Conservation (phyloP, 305 asterid genomes). For the Fraxinus greggii region DNA sequence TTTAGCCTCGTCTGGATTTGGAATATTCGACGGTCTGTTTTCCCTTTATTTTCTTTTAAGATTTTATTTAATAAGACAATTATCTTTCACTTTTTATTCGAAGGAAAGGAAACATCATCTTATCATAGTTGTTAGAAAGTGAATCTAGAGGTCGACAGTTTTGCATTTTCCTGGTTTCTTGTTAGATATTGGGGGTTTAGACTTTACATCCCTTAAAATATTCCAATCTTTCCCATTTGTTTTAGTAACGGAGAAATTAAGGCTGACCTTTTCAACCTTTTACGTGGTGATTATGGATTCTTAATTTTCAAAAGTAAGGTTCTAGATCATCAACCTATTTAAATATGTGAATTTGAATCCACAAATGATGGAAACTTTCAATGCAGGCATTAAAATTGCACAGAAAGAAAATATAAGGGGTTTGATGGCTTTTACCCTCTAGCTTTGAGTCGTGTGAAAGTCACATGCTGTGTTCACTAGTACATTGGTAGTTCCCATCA, state of each 20-base stretch:
- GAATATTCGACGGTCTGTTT: not conserved
- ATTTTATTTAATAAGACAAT: not conserved
- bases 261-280: not conserved
- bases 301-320: not conserved
- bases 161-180: not conserved
- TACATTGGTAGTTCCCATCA: not conserved
- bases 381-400: not conserved
- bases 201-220: not conserved
- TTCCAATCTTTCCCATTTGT: not conserved
- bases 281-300: not conserved
- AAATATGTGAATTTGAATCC: not conserved
- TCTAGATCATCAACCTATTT: not conserved
- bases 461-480: not conserved
- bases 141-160: not conserved
- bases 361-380: not conserved
- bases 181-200: not conserved
- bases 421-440: not conserved
- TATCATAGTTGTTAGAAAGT: not conserved
- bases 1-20: not conserved
- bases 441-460: not conserved
- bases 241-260: not conserved
- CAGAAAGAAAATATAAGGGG: not conserved
- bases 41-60: not conserved
- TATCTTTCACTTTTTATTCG: not conserved
- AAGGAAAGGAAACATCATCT: not conserved